Conservation (phyloP, 768 basidiomycete genomes). For the Russula brevipes region DNA sequence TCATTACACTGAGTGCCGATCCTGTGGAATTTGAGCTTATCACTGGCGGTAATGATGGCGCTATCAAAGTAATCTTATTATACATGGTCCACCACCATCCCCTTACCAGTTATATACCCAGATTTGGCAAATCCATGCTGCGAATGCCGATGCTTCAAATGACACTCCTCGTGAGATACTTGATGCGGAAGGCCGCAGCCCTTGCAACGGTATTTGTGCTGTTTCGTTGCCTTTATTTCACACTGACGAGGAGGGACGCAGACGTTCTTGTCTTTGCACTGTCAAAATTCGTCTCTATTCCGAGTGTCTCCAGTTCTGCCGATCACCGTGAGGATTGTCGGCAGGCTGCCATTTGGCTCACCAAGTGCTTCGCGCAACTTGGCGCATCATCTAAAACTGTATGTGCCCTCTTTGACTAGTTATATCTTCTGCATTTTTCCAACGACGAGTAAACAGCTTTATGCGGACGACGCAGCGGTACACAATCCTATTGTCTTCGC, state of each 20-base stretch:
- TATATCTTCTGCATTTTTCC: neutral
- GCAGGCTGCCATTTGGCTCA: conserved; percentile 90
- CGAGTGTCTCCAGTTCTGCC: conserved; percentile 71
- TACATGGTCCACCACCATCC: neutral
- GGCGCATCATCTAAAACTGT: conserved; percentile 63
- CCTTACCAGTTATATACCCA: conserved; percentile 19
- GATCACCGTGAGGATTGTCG: conserved; percentile 79
- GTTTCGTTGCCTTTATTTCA: neutral
- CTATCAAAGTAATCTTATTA: conserved; percentile 58
- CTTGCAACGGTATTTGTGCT: conserved; percentile 9
- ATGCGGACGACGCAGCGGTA: conserved; percentile 54
- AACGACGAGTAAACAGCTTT: conserved; percentile 45
- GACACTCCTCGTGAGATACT: conserved; percentile 7
- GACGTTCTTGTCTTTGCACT: conserved; percentile 77
- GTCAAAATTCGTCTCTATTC: conserved; percentile 81
- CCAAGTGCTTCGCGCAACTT: conserved; percentile 80
- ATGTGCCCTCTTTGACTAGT: neutral
- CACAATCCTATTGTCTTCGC: conserved; percentile 87
- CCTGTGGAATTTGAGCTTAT: conserved; percentile 43
- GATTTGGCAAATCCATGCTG: conserved; percentile 38
- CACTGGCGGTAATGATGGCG: conserved; percentile 82
- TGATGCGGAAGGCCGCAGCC: conserved; percentile 9
- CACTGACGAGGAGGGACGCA: conserved; percentile 24
- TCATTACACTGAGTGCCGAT: conserved; percentile 41
- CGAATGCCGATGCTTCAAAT: conserved; percentile 1